A percentile compares a stretch with the other conserved stretches of the same genome.
These are phyloP conservation scores for Rutstroemia sp. DNA, from an alignment of 2,329 filamentous ascomycete species.

Conservation along the genomic window DNA sequence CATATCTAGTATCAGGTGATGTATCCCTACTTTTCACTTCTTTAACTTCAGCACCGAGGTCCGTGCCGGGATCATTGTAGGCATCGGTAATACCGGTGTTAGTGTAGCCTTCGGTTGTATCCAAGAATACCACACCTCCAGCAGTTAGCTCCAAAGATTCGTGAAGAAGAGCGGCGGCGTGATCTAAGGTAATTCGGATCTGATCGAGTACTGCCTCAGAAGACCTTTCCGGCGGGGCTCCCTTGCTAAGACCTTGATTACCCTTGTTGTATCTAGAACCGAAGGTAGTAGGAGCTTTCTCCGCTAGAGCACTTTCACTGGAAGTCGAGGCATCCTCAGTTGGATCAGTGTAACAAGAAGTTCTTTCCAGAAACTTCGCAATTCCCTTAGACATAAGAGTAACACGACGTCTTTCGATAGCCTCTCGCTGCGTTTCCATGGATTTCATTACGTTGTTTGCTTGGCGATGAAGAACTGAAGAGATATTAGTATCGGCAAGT, in stretches of 20 bases:
- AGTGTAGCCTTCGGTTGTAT: slow-evolving; percentile 19
- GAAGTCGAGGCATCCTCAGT: background rate
- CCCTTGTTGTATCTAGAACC: background rate
- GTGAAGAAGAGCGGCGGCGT: slow-evolving; percentile 24
- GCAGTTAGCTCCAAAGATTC: slow-evolving; percentile 24
- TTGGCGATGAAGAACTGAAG: slow-evolving; percentile 44
- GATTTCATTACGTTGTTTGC: slow-evolving; percentile 46
- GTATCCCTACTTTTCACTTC: slow-evolving; percentile 1
- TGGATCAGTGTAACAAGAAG: slow-evolving; percentile 1
- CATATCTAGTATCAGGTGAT: background rate
- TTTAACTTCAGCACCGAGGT: slow-evolving; percentile 12
- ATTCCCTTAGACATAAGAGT: slow-evolving; percentile 45
- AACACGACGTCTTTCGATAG: slow-evolving; percentile 41
- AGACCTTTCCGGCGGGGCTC: background rate
- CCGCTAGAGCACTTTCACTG: background rate
- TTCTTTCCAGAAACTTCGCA: slow-evolving; percentile 43
- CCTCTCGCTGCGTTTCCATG: slow-evolving; percentile 46
- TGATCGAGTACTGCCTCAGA: slow-evolving; percentile 20
- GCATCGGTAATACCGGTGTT: slow-evolving; percentile 12
- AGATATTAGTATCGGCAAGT: background rate
- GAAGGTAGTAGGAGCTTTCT: background rate
- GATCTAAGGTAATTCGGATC: slow-evolving; percentile 23
- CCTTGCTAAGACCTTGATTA: background rate
- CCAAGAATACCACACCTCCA: slow-evolving; percentile 26
- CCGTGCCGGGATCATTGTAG: slow-evolving; percentile 10